phyloP scores from a whole-genome alignment of 495 filamentous ascomycete genomes.

The Aspergillus haitiensis region DNA sequence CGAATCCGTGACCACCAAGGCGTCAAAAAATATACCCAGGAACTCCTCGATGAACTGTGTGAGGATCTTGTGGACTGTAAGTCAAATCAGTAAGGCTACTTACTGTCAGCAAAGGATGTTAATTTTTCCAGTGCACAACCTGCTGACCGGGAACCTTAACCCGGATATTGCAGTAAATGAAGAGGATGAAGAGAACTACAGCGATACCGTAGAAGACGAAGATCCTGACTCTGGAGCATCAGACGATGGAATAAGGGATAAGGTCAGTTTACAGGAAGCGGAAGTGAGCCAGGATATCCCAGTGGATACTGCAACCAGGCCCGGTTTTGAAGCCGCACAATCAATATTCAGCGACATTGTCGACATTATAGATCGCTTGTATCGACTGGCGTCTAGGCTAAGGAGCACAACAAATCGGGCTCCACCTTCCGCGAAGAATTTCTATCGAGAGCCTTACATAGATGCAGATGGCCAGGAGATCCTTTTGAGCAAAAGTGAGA shows the following conservation, averaged over 20 bases:
- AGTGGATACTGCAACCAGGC: too few relatives aligned
- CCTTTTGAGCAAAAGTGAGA: neutral
- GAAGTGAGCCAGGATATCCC: neutral
- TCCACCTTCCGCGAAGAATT: slow-evolving; percentile 1
- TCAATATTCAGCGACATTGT: slow-evolving; percentile 2
- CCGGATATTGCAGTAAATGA: neutral
- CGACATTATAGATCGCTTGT: slow-evolving; percentile 2
- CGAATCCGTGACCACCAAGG: neutral
- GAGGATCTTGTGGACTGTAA: neutral
- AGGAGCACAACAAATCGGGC: neutral
- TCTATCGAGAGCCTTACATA: neutral
- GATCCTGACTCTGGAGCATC: neutral
- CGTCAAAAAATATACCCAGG: neutral
- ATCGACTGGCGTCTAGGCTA: neutral
- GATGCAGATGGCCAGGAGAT: neutral
- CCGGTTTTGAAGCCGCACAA: neutral
- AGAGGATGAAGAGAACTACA: neutral
- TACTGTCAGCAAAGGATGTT: neutral
- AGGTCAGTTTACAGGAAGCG: neutral
- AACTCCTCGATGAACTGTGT: neutral
- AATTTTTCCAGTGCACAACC: neutral
- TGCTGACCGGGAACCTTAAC: neutral
- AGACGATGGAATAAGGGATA: neutral
- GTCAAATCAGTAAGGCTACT: neutral
- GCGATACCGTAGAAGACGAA: neutral